Percentiles rank a stretch among this genome's conserved stretches.
These are phyloP conservation scores for Phytopythium litorale DNA, from an alignment of 352 stramenopile genomes.

Conservation along the genomic window DNA sequence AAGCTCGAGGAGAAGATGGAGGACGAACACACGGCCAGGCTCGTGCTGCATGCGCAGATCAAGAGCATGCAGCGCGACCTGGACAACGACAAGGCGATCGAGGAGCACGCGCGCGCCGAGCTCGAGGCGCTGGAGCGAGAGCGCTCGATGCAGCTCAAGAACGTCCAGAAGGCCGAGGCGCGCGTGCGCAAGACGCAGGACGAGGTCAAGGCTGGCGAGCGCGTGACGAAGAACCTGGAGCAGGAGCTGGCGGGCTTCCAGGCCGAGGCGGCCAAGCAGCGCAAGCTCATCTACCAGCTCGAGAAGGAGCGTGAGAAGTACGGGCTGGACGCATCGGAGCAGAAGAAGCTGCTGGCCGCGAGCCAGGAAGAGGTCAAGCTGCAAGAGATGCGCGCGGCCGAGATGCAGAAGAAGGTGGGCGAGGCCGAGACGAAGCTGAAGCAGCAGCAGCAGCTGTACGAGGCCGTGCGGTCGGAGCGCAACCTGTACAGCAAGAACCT, in stretches of 20 bases:
- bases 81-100: slow-evolving; percentile 73
- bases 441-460: slow-evolving; percentile 96
- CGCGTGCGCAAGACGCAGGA: slow-evolving; percentile 86
- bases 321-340: slow-evolving; percentile 81
- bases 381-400: slow-evolving; percentile 78
- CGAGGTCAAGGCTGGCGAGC: slow-evolving; percentile 91
- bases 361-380: slow-evolving; percentile 79
- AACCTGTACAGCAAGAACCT: slow-evolving; percentile 97
- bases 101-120: slow-evolving; percentile 68
- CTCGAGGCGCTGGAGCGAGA: slow-evolving; percentile 86
- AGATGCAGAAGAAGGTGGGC: slow-evolving; percentile 85
- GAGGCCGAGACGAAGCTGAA: slow-evolving; percentile 94
- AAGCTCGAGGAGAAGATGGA: slow-evolving; percentile 92
- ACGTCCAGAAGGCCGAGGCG: slow-evolving; percentile 77
- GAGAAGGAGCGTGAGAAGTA: slow-evolving; percentile 94
- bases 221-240: slow-evolving; percentile 84
- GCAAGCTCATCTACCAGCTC: slow-evolving; percentile 89
- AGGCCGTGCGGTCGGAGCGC: slow-evolving; percentile 91
- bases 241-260: slow-evolving; percentile 84
- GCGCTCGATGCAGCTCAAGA: slow-evolving; percentile 81
- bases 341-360: slow-evolving; percentile 82
- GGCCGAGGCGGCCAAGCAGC: slow-evolving; percentile 82
- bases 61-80: slow-evolving; percentile 82
- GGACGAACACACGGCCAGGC: slow-evolving; percentile 81
- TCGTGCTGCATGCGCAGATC: slow-evolving; percentile 79